phyloP scores from a whole-genome alignment of 176 grass and related monocot species.

The Carex littledalei region DNA sequence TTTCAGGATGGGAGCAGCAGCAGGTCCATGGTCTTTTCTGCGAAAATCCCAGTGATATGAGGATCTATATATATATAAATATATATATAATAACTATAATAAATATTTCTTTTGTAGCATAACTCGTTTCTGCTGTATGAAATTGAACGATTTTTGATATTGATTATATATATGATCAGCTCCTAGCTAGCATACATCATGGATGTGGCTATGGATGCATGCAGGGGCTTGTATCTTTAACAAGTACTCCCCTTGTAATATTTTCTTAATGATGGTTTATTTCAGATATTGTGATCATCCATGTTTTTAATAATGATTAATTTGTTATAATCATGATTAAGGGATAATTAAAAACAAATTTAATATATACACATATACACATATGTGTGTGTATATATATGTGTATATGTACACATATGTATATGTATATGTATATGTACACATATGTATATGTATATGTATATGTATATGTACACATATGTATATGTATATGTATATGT shows the following conservation, averaged over 20 bases:
- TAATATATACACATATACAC: no score
- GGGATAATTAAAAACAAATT: no score
- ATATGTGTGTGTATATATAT: no score
- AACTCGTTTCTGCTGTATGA: background rate
- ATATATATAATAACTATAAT: conserved; percentile 6
- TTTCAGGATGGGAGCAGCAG: conserved; percentile 36
- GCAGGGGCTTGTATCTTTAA: background rate
- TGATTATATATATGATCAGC: background rate
- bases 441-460: no score
- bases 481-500: no score
- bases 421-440: no score
- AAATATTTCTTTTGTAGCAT: background rate
- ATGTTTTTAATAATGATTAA: no score
- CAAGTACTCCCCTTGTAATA: background rate
- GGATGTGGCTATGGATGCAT: background rate
- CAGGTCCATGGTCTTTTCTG: conserved; percentile 45
- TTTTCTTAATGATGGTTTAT: background rate
- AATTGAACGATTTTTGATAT: background rate
- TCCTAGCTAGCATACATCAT: background rate
- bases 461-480: no score
- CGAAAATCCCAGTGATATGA: background rate
- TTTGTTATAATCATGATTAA: no score
- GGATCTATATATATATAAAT: background rate
- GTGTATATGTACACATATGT: no score
- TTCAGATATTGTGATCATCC: background rate